phyloP scores from a whole-genome alignment of 2,329 filamentous ascomycete species.

The Aspergillus pseudotamarii region DNA sequence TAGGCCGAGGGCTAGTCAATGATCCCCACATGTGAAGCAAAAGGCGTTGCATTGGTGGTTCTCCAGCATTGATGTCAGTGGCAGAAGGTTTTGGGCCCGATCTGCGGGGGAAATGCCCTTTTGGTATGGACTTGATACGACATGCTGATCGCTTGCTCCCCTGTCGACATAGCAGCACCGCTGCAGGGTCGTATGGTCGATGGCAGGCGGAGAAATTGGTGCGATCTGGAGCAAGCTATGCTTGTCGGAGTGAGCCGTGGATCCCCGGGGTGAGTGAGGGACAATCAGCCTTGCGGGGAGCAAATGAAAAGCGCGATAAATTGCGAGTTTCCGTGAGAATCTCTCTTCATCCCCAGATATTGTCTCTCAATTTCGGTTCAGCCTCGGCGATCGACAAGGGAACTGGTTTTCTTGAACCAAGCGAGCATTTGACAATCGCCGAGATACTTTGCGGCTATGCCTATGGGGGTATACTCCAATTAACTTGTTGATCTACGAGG shows the following conservation, averaged over 20 bases:
- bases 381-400: slow-evolving; percentile 19
- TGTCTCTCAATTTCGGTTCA: slow-evolving; percentile 9
- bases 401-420: slow-evolving; percentile 7
- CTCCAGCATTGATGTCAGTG: slow-evolving; percentile 13
- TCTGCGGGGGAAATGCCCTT: slow-evolving; percentile 17
- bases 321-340: slow-evolving; percentile 18
- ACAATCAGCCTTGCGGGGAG: slow-evolving; percentile 13
- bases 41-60: slow-evolving; percentile 12
- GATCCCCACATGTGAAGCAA: slow-evolving; percentile 25
- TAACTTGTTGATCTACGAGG: slow-evolving; percentile 2
- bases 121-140: slow-evolving; percentile 12
- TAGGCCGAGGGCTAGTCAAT: slow-evolving; percentile 16
- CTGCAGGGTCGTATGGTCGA: slow-evolving; percentile 11
- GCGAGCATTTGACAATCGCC: slow-evolving; percentile 10
- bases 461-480: slow-evolving; percentile 11
- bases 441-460: slow-evolving; percentile 3
- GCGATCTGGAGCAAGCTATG: slow-evolving; percentile 14
- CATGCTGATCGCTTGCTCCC: slow-evolving; percentile 10
- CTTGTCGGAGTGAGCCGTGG: slow-evolving; percentile 14
- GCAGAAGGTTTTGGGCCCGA: slow-evolving; percentile 6
- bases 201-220: slow-evolving; percentile 7
- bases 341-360: slow-evolving; percentile 9
- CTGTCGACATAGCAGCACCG: slow-evolving; percentile 1
- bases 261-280: slow-evolving; percentile 9
- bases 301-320: slow-evolving; percentile 15